These are phyloP conservation scores for Casuarina glauca DNA, from an alignment of 306 rosid species.

Conservation along the genomic window DNA sequence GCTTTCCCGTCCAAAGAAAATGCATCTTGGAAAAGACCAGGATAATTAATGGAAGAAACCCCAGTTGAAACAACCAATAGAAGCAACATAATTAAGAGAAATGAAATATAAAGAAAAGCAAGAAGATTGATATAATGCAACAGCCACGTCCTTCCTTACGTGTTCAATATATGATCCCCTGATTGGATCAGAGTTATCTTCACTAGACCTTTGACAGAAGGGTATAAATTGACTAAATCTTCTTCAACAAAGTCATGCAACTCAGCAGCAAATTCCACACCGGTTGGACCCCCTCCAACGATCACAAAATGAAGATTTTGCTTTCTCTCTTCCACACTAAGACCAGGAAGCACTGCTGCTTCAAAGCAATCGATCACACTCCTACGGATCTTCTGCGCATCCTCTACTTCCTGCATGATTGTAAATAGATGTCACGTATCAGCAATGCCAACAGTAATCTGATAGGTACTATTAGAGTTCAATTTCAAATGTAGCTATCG, in stretches of 20 bases:
- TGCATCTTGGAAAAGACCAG: background rate
- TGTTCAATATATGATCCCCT: conserved; percentile 96
- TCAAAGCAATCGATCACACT: conserved; percentile 95
- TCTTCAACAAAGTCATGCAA: conserved; percentile 81
- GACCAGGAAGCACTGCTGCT: conserved; percentile 78
- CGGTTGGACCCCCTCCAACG: conserved; percentile 99
- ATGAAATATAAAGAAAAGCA: conserved; percentile 1
- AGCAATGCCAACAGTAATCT: conserved; percentile 4
- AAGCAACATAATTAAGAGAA: background rate
- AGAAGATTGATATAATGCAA: conserved; percentile 13
- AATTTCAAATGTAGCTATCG: conserved; percentile 16
- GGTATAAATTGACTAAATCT: conserved; percentile 74
- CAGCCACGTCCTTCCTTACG: conserved; percentile 44
- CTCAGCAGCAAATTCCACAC: conserved; percentile 98
- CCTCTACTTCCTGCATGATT: conserved; percentile 77
- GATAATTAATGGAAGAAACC: background rate
- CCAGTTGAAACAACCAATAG: background rate
- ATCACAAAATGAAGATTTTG: conserved; percentile 91
- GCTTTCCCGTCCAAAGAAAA: background rate
- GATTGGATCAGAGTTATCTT: conserved; percentile 87
- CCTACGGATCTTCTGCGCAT: conserved; percentile 79
- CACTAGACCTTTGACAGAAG: conserved; percentile 67
- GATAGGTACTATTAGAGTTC: conserved; percentile 1
- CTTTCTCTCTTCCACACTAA: conserved; percentile 67
- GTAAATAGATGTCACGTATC: conserved; percentile 5